These are phyloP conservation scores for Agaricus blazei DNA, from an alignment of 768 basidiomycete species.

Conservation along the genomic window DNA sequence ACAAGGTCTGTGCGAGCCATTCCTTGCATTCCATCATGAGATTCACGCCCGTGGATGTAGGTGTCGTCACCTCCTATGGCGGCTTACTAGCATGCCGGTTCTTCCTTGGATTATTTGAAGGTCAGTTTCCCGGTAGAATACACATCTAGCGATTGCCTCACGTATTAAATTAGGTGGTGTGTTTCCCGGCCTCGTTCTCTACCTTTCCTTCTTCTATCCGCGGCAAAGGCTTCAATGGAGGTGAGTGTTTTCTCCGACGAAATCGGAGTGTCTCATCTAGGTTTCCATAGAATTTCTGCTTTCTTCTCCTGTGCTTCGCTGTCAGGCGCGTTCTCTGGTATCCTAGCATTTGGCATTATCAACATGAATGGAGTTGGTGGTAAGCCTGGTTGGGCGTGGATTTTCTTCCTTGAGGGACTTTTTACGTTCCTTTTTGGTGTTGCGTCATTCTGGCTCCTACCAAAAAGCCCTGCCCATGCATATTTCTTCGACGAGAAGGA, in stretches of 20 bases:
- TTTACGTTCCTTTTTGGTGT: conserved; percentile 60
- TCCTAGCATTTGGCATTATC: conserved; percentile 63
- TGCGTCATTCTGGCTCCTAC: conserved; percentile 41
- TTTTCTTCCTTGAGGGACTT: conserved; percentile 62
- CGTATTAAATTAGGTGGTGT: conserved; percentile 40
- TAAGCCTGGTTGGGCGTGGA: conserved; percentile 63
- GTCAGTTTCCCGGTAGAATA: conserved; percentile 9
- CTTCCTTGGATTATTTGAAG: conserved; percentile 49
- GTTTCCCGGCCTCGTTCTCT: conserved; percentile 52
- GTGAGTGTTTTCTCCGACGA: conserved; percentile 17
- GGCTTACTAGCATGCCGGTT: conserved; percentile 45
- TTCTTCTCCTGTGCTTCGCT: conserved; percentile 52
- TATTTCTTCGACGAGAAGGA: conserved; percentile 48
- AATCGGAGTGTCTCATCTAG: conserved; percentile 13
- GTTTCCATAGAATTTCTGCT: conserved; percentile 33
- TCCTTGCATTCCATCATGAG: not conserved
- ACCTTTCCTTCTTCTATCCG: conserved; percentile 53
- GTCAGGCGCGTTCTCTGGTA: conserved; percentile 64
- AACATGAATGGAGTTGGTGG: conserved; percentile 53
- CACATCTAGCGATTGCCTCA: not conserved
- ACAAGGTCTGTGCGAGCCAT: conserved; percentile 38
- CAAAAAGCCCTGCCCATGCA: conserved; percentile 28
- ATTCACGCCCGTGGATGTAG: conserved; percentile 17
- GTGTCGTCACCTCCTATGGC: conserved; percentile 41
- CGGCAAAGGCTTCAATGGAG: conserved; percentile 46